A percentile compares a stretch with the other conserved stretches of the same genome.
Evolutionary conservation across 352 stramenopile genomes (phyloP).

Genomic region (Phytophthora syringae): DNA sequence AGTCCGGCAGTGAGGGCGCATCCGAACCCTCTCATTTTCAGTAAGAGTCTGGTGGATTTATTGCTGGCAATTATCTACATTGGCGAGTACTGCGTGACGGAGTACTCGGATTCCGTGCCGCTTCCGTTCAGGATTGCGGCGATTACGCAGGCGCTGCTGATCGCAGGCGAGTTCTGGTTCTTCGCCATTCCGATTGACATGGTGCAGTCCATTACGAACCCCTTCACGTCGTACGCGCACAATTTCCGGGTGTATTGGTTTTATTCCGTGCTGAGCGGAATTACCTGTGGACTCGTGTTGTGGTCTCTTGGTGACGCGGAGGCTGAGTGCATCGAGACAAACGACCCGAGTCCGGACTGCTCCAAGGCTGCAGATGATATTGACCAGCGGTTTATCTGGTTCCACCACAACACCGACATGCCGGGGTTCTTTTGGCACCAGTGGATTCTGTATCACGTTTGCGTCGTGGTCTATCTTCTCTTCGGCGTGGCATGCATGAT

Average conservation of each 20-base stretch:
- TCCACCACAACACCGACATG: conserved; percentile 83
- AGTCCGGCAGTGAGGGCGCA: conserved; percentile 67
- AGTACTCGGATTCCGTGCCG: conserved; percentile 59
- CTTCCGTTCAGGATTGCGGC: conserved; percentile 72
- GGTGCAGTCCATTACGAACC: conserved; percentile 90
- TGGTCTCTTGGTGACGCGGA: conserved; percentile 63
- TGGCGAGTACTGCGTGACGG: conserved; percentile 76
- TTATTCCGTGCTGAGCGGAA: conserved; percentile 77
- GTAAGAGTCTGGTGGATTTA: conserved; percentile 86
- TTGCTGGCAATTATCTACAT: conserved; percentile 76
- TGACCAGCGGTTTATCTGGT: conserved; percentile 79
- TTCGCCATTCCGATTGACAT: conserved; percentile 90
- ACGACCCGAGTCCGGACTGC: conserved; percentile 33
- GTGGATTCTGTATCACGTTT: conserved; percentile 86
- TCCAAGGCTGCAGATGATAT: conserved; percentile 21
- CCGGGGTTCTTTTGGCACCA: conserved; percentile 83
- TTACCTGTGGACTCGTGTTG: conserved; percentile 68
- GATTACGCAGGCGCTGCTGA: conserved; percentile 75
- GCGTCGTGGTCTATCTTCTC: conserved; percentile 78
- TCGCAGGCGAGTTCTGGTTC: conserved; percentile 91
- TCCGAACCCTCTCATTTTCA: conserved; percentile 88
- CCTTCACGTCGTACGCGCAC: conserved; percentile 87
- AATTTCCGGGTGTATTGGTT: conserved; percentile 89
- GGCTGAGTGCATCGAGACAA: conserved; percentile 21
- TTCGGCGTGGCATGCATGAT: conserved; percentile 76